Evolutionary conservation across 2,329 filamentous ascomycete species (phyloP).

Genomic region (Trichophyton mentagrophytes): DNA sequence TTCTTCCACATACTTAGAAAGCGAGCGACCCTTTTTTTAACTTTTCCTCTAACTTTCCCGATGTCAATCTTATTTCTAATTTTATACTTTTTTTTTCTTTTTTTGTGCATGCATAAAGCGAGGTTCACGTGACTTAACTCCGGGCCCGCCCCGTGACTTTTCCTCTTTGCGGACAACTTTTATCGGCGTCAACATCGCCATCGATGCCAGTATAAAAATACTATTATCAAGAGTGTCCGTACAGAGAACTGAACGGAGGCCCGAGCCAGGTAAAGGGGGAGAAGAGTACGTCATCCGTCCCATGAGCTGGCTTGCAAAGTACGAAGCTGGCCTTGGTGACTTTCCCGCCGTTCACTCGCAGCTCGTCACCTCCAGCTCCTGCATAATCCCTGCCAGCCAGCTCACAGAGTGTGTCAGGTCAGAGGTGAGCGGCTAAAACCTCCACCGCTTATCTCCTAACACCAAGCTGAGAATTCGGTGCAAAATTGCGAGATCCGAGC

Average conservation of each 20-base stretch:
- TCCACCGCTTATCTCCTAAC: constrained; percentile 3
- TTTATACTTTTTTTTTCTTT: background rate
- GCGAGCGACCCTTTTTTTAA: background rate
- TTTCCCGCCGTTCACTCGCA: background rate
- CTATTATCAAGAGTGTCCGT: too few species aligned
- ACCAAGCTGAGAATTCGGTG: background rate
- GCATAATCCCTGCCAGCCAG: background rate
- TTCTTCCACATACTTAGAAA: background rate
- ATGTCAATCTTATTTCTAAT: constrained; percentile 1
- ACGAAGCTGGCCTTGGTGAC: background rate
- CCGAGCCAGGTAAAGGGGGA: background rate
- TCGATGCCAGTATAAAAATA: too few species aligned
- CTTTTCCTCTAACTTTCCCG: too few species aligned
- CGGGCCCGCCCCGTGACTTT: background rate
- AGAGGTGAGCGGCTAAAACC: background rate
- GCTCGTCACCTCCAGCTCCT: background rate
- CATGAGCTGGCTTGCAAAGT: background rate
- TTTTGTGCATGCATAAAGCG: background rate
- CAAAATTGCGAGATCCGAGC: background rate
- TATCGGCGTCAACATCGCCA: too few species aligned
- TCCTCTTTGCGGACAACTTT: too few species aligned
- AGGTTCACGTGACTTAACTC: background rate
- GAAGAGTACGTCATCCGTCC: background rate
- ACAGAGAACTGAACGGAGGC: background rate
- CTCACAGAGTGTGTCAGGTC: background rate